Evolutionary conservation across 306 rosid genomes (phyloP), one percentile per base, ranked within the genome.

Genomic region (Arachis stenosperma): DNA sequence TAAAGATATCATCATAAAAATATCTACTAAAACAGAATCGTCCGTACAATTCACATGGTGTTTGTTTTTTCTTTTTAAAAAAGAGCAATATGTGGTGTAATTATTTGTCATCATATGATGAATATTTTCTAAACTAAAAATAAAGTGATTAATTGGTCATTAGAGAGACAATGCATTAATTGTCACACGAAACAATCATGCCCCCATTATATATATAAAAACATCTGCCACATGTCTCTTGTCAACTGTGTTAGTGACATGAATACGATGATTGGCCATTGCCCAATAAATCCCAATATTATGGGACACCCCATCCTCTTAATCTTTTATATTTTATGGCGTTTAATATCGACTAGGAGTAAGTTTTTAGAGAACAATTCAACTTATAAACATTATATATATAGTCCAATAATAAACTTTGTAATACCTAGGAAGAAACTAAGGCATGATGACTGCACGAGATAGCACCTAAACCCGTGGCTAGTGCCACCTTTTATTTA

Each of bases 81-180:
- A n/a, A 53, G 8, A 56, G 57, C 63, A 74, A 65, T 65, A 54
- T 65, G 65, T 9, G 2, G 50, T 75, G 50, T 75, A 54, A 75
- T 73, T 58, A 73, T 73, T 50, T 61, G 42, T 61, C 39, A 75
- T 37, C 79, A 42, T 41, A 51, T 46, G 74, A 9, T 13, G 27
- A 27, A 8, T 22, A 11, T 59, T 60, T 69, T 59, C 37, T 33
- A 37, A 59, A 2, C 47, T 44, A 66, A 46, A 75, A 67, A 47
- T 33, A 36, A 40, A 17, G 17, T 8, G 17, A 17, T 48, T 40
- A 65, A 55, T 42, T 55, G n/a, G 43, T 6, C 12, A 30, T 66
- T 67, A 48, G 30, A 27, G 80, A 22, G 56, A 60, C 62, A 76
- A 60, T 60, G 50, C 63, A 76, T 78, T 9, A 54, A 62, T 53